These are phyloP conservation scores for Schwanniomyces vanrijiae DNA, from an alignment of 805 yeast genomes.

Conservation along the genomic window DNA sequence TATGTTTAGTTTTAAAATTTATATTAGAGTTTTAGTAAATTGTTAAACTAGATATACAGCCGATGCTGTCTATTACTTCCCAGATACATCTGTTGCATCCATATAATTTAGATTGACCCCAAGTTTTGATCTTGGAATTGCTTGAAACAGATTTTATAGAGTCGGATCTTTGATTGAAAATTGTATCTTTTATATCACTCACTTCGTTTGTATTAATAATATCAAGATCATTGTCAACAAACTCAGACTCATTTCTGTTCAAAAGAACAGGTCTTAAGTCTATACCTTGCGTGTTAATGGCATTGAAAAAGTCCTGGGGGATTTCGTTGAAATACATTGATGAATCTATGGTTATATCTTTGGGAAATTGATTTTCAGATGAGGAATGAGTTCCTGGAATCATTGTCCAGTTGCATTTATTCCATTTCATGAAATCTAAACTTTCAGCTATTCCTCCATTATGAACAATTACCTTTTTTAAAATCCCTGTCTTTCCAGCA, in stretches of 20 bases:
- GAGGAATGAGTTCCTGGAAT: slow-evolving; percentile 7
- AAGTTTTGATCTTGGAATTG: slow-evolving; percentile 24
- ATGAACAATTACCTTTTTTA: slow-evolving; percentile 51
- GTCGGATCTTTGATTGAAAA: slow-evolving; percentile 4
- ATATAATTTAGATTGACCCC: slow-evolving; percentile 45
- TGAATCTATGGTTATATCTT: slow-evolving; percentile 13
- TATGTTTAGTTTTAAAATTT: background rate
- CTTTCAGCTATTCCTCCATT: slow-evolving; percentile 52
- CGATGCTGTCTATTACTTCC: slow-evolving; percentile 41
- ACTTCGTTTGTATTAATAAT: slow-evolving; percentile 24
- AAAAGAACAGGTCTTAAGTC: slow-evolving; percentile 31
- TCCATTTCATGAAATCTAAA: slow-evolving; percentile 54
- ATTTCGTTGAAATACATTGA: slow-evolving; percentile 32
- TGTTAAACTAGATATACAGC: slow-evolving; percentile 37
- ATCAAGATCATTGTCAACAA: slow-evolving; percentile 36
- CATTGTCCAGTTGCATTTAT: slow-evolving; percentile 47
- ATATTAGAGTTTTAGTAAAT: slow-evolving; percentile 25
- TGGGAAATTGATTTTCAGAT: slow-evolving; percentile 1
- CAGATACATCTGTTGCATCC: slow-evolving; percentile 41
- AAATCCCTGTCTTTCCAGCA: slow-evolving; percentile 24
- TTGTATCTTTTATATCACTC: slow-evolving; percentile 1
- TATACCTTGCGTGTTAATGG: slow-evolving; percentile 7
- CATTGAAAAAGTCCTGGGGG: slow-evolving; percentile 20
- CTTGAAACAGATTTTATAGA: slow-evolving; percentile 4
- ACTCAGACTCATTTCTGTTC: slow-evolving; percentile 41